Conservation (phyloP, 768 basidiomycete genomes). For the Kwoniella sp. region DNA sequence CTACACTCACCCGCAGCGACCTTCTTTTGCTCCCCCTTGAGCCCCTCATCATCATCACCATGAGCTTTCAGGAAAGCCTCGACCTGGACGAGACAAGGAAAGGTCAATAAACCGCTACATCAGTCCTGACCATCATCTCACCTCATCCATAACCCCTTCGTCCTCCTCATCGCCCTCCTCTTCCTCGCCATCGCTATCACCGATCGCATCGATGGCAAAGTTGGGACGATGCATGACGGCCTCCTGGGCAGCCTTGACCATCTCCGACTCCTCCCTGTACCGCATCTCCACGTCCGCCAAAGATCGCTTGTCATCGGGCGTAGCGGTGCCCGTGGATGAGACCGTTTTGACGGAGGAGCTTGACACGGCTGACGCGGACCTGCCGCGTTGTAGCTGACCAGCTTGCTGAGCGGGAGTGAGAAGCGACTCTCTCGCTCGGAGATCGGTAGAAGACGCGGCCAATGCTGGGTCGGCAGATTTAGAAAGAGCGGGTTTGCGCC, state of each 20-base stretch:
- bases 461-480: constrained; percentile 65
- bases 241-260: constrained; percentile 70
- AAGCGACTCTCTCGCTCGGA: constrained; percentile 79
- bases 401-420: constrained; percentile 56
- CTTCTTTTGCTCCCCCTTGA: constrained; percentile 50
- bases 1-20: constrained; percentile 43
- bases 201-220: constrained; percentile 95
- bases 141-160: constrained; percentile 85
- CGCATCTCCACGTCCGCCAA: constrained; percentile 38
- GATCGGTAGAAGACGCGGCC: constrained; percentile 55
- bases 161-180: constrained; percentile 59
- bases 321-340: constrained; percentile 29
- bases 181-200: constrained; percentile 71
- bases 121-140: constrained; percentile 50
- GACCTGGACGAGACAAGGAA: constrained; percentile 56
- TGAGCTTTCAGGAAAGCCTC: constrained; percentile 94
- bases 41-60: constrained; percentile 53
- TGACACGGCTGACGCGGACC: constrained; percentile 46
- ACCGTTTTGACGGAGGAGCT: constrained; percentile 26
- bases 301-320: constrained; percentile 56
- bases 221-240: constrained; percentile 86
- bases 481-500: constrained; percentile 68
- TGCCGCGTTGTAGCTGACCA: constrained; percentile 22
- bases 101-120: too few relatives aligned
- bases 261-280: constrained; percentile 53